These are phyloP conservation scores for Gracilariopsis chorda DNA, from an alignment of 23 red algal genomes.

Conservation along the genomic window DNA sequence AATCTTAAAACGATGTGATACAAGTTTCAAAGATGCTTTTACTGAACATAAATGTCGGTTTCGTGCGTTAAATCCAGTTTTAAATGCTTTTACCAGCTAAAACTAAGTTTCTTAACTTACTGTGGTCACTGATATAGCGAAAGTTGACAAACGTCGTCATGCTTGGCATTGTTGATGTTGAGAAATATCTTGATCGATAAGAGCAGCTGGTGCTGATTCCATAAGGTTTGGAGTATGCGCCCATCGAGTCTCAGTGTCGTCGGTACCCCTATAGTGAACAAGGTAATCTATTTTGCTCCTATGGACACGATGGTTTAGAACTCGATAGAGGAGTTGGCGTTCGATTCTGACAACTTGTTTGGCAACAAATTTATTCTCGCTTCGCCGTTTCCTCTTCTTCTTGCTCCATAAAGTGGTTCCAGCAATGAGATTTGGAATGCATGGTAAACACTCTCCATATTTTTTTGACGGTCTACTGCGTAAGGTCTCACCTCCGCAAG, in stretches of 20 bases:
- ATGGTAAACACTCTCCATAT: no score
- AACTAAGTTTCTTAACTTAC: not conserved
- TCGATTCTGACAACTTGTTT: not conserved
- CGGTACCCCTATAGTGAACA: not conserved
- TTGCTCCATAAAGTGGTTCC: no score
- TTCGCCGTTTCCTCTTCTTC: no score
- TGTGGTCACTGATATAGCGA: not conserved
- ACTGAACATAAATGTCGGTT: no score
- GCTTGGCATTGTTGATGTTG: no score
- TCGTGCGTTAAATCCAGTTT: not conserved
- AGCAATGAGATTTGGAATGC: no score
- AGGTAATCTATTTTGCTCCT: not conserved
- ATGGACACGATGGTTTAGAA: not conserved
- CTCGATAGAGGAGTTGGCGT: not conserved
- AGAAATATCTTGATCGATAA: not conserved
- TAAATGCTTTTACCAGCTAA: not conserved
- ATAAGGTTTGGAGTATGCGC: not conserved
- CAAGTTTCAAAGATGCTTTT: no score
- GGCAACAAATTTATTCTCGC: no score
- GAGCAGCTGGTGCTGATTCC: not conserved
- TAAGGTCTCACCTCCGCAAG: no score
- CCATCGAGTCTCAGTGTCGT: not conserved
- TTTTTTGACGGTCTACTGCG: no score
- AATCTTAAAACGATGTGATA: no score
- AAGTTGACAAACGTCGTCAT: no score